phyloP scores from a whole-genome alignment of 2,329 filamentous ascomycete species.

The Orbilia ellipsospora region DNA sequence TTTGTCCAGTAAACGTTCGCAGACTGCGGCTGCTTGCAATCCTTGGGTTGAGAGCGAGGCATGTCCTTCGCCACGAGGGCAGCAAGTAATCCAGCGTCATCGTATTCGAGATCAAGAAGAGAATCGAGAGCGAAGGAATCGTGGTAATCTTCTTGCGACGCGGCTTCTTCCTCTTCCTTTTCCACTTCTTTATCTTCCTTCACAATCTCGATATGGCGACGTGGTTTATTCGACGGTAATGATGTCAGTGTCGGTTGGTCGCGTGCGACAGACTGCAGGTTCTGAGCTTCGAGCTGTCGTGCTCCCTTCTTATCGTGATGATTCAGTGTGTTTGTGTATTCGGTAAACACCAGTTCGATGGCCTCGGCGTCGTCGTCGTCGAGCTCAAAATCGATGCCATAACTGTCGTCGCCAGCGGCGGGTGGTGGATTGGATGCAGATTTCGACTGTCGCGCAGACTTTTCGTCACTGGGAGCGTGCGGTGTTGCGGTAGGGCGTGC shows the following conservation, averaged over 20 bases:
- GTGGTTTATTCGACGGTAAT: not conserved
- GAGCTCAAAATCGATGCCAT: constrained; percentile 51
- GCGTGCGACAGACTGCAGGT: no score
- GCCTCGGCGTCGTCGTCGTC: constrained; percentile 48
- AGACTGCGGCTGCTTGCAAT: not conserved
- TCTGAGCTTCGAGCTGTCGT: no score
- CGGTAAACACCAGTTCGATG: constrained; percentile 46
- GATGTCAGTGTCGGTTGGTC: not conserved
- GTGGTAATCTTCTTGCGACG: constrained; percentile 48
- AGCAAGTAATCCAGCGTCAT: constrained; percentile 51
- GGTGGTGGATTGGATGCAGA: constrained; percentile 7
- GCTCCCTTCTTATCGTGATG: constrained; percentile 6
- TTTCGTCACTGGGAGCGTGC: constrained; percentile 1
- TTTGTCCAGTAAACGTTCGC: constrained; percentile 13
- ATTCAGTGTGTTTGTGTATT: constrained; percentile 37
- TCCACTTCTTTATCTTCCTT: constrained; percentile 3
- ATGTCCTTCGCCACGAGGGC: constrained; percentile 37
- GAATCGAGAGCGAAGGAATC: constrained; percentile 48
- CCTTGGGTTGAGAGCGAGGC: constrained; percentile 37
- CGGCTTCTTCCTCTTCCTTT: constrained; percentile 20
- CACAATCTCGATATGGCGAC: constrained; percentile 12
- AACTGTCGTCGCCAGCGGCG: constrained; percentile 11
- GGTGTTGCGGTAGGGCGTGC: constrained; percentile 2
- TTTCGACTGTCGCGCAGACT: constrained; percentile 3
- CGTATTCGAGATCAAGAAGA: constrained; percentile 48